Evolutionary conservation across 768 basidiomycete species (phyloP), one percentile per base, ranked within the genome.

Genomic region (Leccinellum albellum): DNA sequence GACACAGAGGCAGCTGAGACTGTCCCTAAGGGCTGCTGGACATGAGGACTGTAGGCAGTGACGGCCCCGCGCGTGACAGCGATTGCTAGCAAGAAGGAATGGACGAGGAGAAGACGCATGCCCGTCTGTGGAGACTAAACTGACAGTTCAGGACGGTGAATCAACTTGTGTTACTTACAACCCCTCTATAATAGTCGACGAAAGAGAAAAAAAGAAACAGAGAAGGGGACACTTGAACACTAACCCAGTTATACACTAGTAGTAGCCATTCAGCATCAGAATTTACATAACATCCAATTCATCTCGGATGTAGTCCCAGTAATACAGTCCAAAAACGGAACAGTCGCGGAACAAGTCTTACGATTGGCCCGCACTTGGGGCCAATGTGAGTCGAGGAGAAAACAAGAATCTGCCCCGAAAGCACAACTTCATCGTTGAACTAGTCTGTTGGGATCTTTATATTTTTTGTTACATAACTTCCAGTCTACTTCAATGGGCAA

Each of bases 1-100:
- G 64, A 69, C 4, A 78, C 73, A 24, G 75, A 69, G 3, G 70
- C 54, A 8, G 75, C 76, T n/a, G 73, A 67, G 4, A 61, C 66
- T 14, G 73, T 70, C 9, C 69, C 63, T 12, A 61, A 33, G 12
- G 67, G 58, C 26, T 55, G 55, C 51, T 67, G 70, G n/a, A 55
- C 62, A 13, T 70, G 64, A 28, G 61, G 67, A n/a, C 60, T 55
- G 45, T 72, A 65, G 32, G 59, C 60, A 14, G 60, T 66, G 24
- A 70, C 50, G 10, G 54, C 37, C 28, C 33, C 54, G 26, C 37
- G 35, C 35, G 37, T 60, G 13, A 60, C 24, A 17, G 55, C 51
- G 15, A 62, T 47, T 35, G 44, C 52, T n/a, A 61, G 45, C 24
- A 64, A 21, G 55, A 66, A 67, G n/a, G 63, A 66, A 53, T 60